Base-by-base conservation (phyloP, 2,329 filamentous ascomycete species). In the Colletotrichum sp. region DNA sequence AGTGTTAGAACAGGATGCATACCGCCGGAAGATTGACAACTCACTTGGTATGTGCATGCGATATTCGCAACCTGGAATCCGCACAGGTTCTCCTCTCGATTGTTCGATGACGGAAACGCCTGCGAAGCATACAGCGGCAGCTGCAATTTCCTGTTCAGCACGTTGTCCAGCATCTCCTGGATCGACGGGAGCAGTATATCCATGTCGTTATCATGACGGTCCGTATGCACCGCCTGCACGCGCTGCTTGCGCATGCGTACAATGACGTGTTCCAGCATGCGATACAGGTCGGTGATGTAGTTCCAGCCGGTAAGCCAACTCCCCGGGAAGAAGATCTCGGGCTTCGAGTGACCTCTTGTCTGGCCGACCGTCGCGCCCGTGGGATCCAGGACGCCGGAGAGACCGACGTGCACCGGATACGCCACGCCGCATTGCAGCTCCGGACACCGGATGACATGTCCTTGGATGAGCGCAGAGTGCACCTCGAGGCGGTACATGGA, bases 401-500 rank as follows among this genome's bases (percentile, higher is more conserved):
- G 55, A 8, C 70, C 71, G 32, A 66, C 52, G 34, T 60, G 21
- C 69, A 64, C 62, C 34, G 62, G 77, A 13, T 78, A 78, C 6
- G 76, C 72, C 34, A 78, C 77, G 32, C 75, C 76, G 39, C 75
- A 71, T 44, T 78, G 77, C 44, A 77, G 30, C n/a, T 78, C 77
- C 13, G 77, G 77, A 18, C 77, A 78, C 6, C 77, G 77, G 2
- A 78, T 60, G 28, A 72, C 69, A 6, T 78, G 77, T 4, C 76
- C 87, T 86, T 89, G 91, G 9, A 91, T 88, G 52, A 90, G 87
- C 5, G 88, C 86, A 0, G 87, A 85, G 80, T 88, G 90, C 5
- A 92, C 85, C 72, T 92, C 90, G 3, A 92, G 81, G 10, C 88
- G 89, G 79, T 92, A 92, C 71, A 89, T 90, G 49, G 89, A 89